phyloP scores from a whole-genome alignment of 2,329 filamentous ascomycete species.

The Aspergillus fumigatiaffinis region DNA sequence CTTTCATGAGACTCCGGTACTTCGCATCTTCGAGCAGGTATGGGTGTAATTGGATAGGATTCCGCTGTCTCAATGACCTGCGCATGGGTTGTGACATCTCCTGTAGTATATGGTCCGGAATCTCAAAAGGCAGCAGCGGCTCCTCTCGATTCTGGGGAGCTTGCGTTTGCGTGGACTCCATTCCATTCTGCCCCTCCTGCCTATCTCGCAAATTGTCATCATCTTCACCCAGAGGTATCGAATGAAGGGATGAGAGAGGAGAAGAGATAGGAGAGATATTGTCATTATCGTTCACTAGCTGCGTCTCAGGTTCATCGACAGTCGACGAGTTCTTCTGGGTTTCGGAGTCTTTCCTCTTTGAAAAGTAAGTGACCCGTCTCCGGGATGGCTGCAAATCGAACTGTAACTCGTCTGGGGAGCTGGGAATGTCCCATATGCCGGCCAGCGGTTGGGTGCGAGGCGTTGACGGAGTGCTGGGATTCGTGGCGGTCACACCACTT shows the following conservation, averaged over 20 bases:
- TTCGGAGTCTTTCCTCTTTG: constrained; percentile 1
- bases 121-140: constrained; percentile 19
- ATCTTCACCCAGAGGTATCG: constrained; percentile 9
- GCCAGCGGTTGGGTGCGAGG: constrained; percentile 11
- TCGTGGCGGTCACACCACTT: constrained; percentile 2
- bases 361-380: constrained; percentile 7
- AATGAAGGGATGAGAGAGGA: constrained; percentile 28
- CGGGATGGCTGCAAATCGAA: constrained; percentile 22
- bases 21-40: constrained; percentile 45
- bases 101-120: constrained; percentile 24
- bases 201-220: background rate
- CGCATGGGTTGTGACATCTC: constrained; percentile 24
- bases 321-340: background rate
- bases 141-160: constrained; percentile 9
- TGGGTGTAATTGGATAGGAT: constrained; percentile 47
- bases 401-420: constrained; percentile 37
- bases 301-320: constrained; percentile 1
- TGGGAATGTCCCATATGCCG: constrained; percentile 25
- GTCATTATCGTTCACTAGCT: constrained; percentile 12
- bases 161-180: background rate
- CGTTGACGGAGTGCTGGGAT: constrained; percentile 9
- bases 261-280: constrained; percentile 37
- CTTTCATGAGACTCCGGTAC: constrained; percentile 40
- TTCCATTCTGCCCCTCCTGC: background rate
- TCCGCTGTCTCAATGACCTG: constrained; percentile 41